Conservation (phyloP, 2,329 filamentous ascomycete species). For the Colletotrichum tropicicola region DNA sequence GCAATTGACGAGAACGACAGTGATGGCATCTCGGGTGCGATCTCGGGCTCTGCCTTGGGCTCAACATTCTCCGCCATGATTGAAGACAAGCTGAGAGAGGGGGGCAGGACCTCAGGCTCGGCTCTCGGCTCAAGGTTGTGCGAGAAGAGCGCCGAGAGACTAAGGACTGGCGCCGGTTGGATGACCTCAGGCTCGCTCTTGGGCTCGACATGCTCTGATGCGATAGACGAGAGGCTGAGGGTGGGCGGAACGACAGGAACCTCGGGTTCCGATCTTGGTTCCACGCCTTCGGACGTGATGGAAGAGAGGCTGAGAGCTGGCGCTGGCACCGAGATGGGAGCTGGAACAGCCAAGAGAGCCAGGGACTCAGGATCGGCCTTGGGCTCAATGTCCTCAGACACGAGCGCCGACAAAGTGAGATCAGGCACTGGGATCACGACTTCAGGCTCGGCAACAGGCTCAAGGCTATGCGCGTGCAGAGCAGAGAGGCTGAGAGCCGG, state of each 20-base stretch:
- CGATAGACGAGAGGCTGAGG: conserved; percentile 43
- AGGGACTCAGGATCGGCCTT: conserved; percentile 37
- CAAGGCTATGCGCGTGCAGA: conserved; percentile 36
- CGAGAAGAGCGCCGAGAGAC: conserved; percentile 29
- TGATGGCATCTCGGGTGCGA: conserved; percentile 28
- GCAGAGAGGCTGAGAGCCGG: conserved; percentile 30
- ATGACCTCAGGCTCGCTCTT: conserved; percentile 36
- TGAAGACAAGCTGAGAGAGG: conserved; percentile 39
- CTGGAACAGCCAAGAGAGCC: conserved; percentile 29
- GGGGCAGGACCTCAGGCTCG: conserved; percentile 38
- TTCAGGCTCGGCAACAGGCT: conserved; percentile 42
- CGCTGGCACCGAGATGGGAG: conserved; percentile 14
- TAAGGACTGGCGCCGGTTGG: conserved; percentile 29
- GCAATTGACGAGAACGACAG: conserved; percentile 36
- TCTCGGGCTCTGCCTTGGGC: conserved; percentile 37
- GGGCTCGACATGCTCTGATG: conserved; percentile 47
- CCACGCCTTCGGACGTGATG: conserved; percentile 41
- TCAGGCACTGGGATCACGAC: conserved; percentile 35
- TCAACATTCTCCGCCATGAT: conserved; percentile 42
- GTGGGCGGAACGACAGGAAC: conserved; percentile 28
- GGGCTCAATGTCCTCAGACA: conserved; percentile 43
- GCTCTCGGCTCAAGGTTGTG: conserved; percentile 29
- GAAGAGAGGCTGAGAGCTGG: conserved; percentile 41
- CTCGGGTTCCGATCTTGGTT: conserved; percentile 41
- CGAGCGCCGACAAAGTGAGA: conserved; percentile 41